Base-by-base conservation (phyloP, 305 asterid species). In the Fraxinus greggii region DNA sequence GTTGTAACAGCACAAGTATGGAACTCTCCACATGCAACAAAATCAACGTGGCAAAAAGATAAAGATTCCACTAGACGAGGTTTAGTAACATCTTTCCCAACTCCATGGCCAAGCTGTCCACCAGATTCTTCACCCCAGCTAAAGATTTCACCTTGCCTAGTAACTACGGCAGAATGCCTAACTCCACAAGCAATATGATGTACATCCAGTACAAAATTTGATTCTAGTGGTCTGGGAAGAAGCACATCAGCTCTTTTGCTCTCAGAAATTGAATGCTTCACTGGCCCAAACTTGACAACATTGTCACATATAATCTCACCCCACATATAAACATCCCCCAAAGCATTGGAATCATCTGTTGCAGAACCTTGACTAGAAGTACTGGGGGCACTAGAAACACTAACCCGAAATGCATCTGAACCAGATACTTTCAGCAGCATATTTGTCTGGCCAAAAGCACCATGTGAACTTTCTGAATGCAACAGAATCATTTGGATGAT, bases 61-160 rank as follows among this genome's bases (percentile, higher is more conserved):
- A 96, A 84, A 15, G 97, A 94, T 78, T 96, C 99, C 63, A 96
- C 92, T n/a, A 93, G 84, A 28, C 89, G 88, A 63, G 99, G 99
- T 26, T 90, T 95, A 48, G 83, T 84, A 17, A 92, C 89, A 48
- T 97, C 98, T 80, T 90, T 91, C 61, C 95, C 93, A 29, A 90
- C 89, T 48, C 99, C 98, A 79, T 94, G 99, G 67, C 99, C 99
- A 21, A 97, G 99, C 78, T 98, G 88, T 29, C 99, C 99, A 31
- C 99, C 99, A 3, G 97, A 92, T 87, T 97, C 99, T 84, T 97
- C 99, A 19, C 99, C 99, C 99, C 99, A 97, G 28, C 93, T 92
- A 87, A 94, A 97, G 72, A 93, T 88, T 84, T 94, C 98, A 7
- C 99, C 99, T 82, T 92, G 98, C 84, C 98, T 87, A 32, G 97